Evolutionary conservation across 129 eudicot species (phyloP).

Genomic region (Deinandra increscens): DNA sequence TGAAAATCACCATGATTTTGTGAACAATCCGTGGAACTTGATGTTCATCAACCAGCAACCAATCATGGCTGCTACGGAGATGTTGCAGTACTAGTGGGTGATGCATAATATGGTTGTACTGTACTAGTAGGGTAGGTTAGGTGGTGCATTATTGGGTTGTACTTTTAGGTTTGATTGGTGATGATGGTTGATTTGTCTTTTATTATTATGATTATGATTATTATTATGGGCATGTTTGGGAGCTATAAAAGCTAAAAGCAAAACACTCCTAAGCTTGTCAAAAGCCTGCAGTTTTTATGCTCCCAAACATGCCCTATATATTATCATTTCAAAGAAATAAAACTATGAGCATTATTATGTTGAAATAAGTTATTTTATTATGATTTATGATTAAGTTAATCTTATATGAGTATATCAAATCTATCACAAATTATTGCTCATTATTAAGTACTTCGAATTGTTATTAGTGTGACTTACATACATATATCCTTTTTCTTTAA

Average conservation of each 20-base stretch:
- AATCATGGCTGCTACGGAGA: constrained; percentile 71
- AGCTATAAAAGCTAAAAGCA: too few species aligned
- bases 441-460: too few species aligned
- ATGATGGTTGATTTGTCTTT: constrained; percentile 23
- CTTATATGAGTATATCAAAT: neutral
- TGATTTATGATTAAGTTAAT: neutral
- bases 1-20: constrained; percentile 31
- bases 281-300: too few species aligned
- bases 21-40: constrained; percentile 58
- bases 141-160: neutral
- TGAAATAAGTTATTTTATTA: too few species aligned
- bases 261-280: too few species aligned
- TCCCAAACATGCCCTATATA: too few species aligned
- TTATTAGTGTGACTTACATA: too few species aligned
- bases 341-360: constrained; percentile 1
- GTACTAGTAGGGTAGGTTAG: neutral
- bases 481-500: too few species aligned
- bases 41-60: constrained; percentile 64
- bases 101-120: neutral
- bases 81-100: constrained; percentile 47
- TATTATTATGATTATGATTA: neutral
- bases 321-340: neutral
- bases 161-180: constrained; percentile 34
- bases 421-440: neutral
- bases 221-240: too few species aligned